Conservation (phyloP, 139 green algal genomes). For the Closterium sp. region DNA sequence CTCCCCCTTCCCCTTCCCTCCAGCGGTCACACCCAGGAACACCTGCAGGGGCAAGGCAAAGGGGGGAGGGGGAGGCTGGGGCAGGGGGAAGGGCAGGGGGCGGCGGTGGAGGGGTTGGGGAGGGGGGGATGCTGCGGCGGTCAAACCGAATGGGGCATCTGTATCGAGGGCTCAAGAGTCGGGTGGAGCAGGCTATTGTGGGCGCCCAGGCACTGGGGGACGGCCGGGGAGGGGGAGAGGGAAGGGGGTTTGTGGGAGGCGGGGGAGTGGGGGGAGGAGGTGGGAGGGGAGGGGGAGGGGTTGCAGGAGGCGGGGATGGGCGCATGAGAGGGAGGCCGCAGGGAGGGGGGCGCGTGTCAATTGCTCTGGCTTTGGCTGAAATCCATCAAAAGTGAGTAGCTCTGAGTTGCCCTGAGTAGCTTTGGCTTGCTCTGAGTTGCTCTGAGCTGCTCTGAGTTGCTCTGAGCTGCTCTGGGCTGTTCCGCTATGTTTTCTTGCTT, state of each 20-base stretch:
- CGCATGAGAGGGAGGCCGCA: background rate
- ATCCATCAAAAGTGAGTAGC: background rate
- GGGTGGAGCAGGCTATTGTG: background rate
- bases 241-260: background rate
- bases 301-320: background rate
- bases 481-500: too few species aligned
- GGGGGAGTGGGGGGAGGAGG: background rate
- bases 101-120: too few species aligned
- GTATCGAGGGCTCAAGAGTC: conserved; percentile 4
- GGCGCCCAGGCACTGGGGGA: background rate
- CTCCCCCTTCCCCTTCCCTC: background rate
- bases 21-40: background rate
- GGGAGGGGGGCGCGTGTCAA: background rate
- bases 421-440: background rate
- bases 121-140: background rate
- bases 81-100: background rate
- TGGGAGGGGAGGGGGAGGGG: background rate
- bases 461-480: too few species aligned
- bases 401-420: too few species aligned
- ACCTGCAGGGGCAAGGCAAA: background rate
- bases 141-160: conserved; percentile 6
- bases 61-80: background rate
- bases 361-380: background rate
- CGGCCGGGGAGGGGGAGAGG: background rate
- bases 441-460: too few species aligned